These are phyloP conservation scores for Candida piceae DNA, from an alignment of 805 yeast species.

Conservation along the genomic window DNA sequence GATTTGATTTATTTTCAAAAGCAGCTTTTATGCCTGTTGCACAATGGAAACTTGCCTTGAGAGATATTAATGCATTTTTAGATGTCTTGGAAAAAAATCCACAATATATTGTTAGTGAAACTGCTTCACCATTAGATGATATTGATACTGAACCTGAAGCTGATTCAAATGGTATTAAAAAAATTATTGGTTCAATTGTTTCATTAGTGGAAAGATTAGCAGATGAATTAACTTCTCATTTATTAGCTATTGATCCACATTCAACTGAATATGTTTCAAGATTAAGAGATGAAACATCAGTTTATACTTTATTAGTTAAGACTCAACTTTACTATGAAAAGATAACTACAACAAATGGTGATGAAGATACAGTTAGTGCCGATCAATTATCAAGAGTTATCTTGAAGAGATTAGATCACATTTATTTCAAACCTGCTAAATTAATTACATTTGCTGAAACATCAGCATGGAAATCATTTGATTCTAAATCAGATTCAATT, in stretches of 20 bases:
- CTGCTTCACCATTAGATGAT: slow-evolving; percentile 66
- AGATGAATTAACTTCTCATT: slow-evolving; percentile 85
- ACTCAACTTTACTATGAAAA: slow-evolving; percentile 82
- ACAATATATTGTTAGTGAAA: slow-evolving; percentile 68
- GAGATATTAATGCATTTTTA: slow-evolving; percentile 59
- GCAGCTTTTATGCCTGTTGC: slow-evolving; percentile 69
- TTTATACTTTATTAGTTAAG: slow-evolving; percentile 75
- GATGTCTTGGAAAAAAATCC: slow-evolving; percentile 60
- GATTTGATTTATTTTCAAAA: slow-evolving; percentile 74
- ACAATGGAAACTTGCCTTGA: slow-evolving; percentile 71
- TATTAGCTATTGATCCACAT: slow-evolving; percentile 90
- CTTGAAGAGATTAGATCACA: slow-evolving; percentile 81
- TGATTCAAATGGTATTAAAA: slow-evolving; percentile 61
- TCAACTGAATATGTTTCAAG: slow-evolving; percentile 90
- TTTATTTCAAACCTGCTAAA: slow-evolving; percentile 84
- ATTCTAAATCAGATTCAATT: slow-evolving; percentile 30
- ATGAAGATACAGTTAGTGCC: slow-evolving; percentile 39
- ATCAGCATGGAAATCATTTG: slow-evolving; percentile 64
- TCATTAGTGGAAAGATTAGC: slow-evolving; percentile 90
- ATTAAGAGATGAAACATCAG: slow-evolving; percentile 75
- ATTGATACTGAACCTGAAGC: slow-evolving; percentile 67
- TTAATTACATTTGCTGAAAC: slow-evolving; percentile 67
- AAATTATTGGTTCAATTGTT: slow-evolving; percentile 76
- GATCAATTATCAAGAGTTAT: slow-evolving; percentile 70
- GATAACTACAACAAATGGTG: slow-evolving; percentile 35